Evolutionary conservation across 2,329 filamentous ascomycete species (phyloP), one percentile per base, ranked within the genome.

Genomic region (Orbilia brochopaga): DNA sequence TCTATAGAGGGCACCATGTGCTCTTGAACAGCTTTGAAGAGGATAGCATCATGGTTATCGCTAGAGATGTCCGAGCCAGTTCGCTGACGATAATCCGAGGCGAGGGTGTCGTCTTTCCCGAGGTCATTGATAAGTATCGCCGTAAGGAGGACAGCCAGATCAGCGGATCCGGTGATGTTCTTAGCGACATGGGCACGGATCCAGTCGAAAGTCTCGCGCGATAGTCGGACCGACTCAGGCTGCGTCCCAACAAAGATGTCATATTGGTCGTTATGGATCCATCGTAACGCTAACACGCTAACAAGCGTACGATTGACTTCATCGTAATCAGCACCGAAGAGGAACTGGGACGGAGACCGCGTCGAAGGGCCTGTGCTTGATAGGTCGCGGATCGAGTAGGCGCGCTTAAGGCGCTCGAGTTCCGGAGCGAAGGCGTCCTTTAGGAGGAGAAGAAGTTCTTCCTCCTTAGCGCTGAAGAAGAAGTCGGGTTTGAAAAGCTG

Each of bases 251-350:
- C 78, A 35, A 81, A 79, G 13, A 60, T 60, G 7, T 78, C 74
- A 60, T 81, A 81, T 24, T 80, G 74, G n/a, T 74, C 74, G 4
- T 77, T 77, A 21, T 77, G 74, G 15, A 81, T 74, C 80, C 79
- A 81, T 63, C 78, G 78, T 51, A 81, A 59, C 0, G 78, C 75
- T 37, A 80, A 69, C 17, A 81, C 74, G 17, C 79, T 78, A 24
- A 79, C 77, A 5, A 81, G 75, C 0, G 80, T 81, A 19, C 80
- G 79, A 54, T 81, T 80, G 37, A 81, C 77, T 73, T 81, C 80
- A 51, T 78, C 76, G 50, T 77, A 80, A n/a, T 80, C 76, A 10
- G 69, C 24, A 1, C 59, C 75, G 40, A 76, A 80, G 1, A 80
- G 63, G 3, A 77, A 73, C 11, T 76, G 61, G 2, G 79, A 80